A percentile compares a stretch with the other conserved stretches of the same genome.
phyloP scores from a whole-genome alignment of 495 filamentous ascomycete genomes.

The Xylaria bambusicola region DNA sequence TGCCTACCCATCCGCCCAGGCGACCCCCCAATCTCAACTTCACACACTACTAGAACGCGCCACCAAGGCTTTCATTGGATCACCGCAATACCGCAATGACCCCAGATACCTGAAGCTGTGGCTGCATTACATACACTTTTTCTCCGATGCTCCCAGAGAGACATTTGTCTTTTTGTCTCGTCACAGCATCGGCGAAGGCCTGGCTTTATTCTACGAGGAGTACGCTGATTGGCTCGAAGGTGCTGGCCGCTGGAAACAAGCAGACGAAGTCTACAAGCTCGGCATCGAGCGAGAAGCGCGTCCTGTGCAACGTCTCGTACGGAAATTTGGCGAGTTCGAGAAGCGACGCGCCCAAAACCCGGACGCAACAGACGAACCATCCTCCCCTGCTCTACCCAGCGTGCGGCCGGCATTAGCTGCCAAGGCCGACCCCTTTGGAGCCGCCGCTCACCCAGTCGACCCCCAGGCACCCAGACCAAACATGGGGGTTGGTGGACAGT shows the following conservation, averaged over 20 bases:
- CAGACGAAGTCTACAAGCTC: slow-evolving; percentile 87
- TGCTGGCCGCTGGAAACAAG: slow-evolving; percentile 83
- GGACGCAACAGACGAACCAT: slow-evolving; percentile 63
- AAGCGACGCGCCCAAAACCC: slow-evolving; percentile 66
- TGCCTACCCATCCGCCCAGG: slow-evolving; percentile 91
- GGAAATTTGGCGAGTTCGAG: slow-evolving; percentile 91
- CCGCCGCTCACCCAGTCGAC: slow-evolving; percentile 51
- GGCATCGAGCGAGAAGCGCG: slow-evolving; percentile 87
- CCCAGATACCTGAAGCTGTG: slow-evolving; percentile 89
- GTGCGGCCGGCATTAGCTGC: slow-evolving; percentile 82
- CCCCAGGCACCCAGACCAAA: slow-evolving; percentile 65
- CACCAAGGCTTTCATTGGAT: slow-evolving; percentile 83
- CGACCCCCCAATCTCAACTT: slow-evolving; percentile 84
- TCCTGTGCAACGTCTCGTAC: slow-evolving; percentile 73
- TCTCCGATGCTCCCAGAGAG: slow-evolving; percentile 89
- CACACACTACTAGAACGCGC: slow-evolving; percentile 89
- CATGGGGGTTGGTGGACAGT: slow-evolving; percentile 45
- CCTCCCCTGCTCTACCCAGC: slow-evolving; percentile 81
- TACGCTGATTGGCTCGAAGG: slow-evolving; percentile 91
- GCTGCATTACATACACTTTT: slow-evolving; percentile 90
- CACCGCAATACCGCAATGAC: slow-evolving; percentile 89
- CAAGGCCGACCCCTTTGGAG: slow-evolving; percentile 79
- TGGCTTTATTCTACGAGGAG: slow-evolving; percentile 97
- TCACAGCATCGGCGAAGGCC: slow-evolving; percentile 79
- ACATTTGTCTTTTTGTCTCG: slow-evolving; percentile 88